A percentile compares a stretch with the other conserved stretches of the same genome.
Conservation (phyloP, 345 rosid genomes). For the Dipteronia dyeriana region DNA sequence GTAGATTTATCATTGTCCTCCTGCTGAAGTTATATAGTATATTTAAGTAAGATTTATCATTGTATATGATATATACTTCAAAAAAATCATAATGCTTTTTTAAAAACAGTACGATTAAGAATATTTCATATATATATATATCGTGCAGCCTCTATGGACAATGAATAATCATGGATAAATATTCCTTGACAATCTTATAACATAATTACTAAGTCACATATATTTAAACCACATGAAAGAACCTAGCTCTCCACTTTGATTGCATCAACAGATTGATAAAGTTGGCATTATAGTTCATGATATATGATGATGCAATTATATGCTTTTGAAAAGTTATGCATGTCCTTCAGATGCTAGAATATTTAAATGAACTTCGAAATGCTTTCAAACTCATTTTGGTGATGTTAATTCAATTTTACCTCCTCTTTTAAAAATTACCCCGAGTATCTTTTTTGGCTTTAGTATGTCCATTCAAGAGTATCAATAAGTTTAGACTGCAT, state of each 20-base stretch:
- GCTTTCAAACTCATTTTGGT: neutral
- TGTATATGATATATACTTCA: neutral
- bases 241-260: neutral
- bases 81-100: neutral
- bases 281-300: neutral
- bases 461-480: neutral
- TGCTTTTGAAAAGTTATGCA: neutral
- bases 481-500: neutral
- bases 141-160: neutral
- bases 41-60: too few relatives aligned
- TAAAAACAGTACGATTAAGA: neutral
- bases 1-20: neutral
- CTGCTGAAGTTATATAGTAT: neutral
- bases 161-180: neutral
- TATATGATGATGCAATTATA: neutral
- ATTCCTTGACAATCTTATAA: neutral
- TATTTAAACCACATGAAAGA: neutral
- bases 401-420: neutral
- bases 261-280: neutral
- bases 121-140: neutral
- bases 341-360: too few relatives aligned
- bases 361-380: neutral
- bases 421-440: neutral
- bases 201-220: too few relatives aligned
- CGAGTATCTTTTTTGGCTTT: neutral